A percentile compares a stretch with the other conserved stretches of the same genome.
Conservation (phyloP, 2,329 filamentous ascomycete genomes). For the Phoma herbarum region DNA sequence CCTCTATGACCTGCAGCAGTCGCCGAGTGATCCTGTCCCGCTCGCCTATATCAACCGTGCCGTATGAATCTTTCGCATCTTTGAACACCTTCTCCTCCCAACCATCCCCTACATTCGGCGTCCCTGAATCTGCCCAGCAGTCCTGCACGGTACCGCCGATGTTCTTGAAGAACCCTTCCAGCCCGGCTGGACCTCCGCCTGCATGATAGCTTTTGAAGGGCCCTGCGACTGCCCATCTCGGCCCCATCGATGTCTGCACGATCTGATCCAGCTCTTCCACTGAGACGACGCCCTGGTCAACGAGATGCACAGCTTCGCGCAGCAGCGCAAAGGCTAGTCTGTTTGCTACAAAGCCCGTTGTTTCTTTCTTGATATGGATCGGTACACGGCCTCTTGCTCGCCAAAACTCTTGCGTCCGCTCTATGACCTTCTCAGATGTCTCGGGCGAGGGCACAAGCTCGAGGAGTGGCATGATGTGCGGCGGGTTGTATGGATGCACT, state of each 20-base stretch:
- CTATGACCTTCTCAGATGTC: conserved; percentile 52
- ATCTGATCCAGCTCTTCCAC: conserved; percentile 64
- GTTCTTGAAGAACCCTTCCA: conserved; percentile 64
- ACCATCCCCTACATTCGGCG: conserved; percentile 52
- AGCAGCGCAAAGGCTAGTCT: conserved; percentile 65
- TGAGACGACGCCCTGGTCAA: conserved; percentile 61
- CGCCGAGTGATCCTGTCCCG: conserved; percentile 55
- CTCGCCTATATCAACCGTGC: conserved; percentile 52
- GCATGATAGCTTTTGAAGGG: conserved; percentile 68
- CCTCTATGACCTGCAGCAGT: conserved; percentile 51
- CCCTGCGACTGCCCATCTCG: conserved; percentile 51
- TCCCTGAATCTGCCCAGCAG: conserved; percentile 62
- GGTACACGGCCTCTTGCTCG: conserved; percentile 53
- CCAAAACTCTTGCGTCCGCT: conserved; percentile 59
- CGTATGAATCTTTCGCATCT: conserved; percentile 60
- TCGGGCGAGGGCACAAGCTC: conserved; percentile 63
- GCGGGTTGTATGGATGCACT: conserved; percentile 70
- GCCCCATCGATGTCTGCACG: conserved; percentile 40
- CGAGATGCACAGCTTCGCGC: conserved; percentile 64
- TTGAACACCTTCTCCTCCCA: conserved; percentile 59
- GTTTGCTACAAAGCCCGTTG: conserved; percentile 66
- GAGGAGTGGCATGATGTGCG: conserved; percentile 68
- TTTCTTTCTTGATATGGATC: conserved; percentile 61
- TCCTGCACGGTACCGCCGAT: conserved; percentile 64
- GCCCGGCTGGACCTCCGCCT: conserved; percentile 63